These are phyloP conservation scores for Dendrocalamus latiflorus DNA, from an alignment of 202 grass and related monocot genomes.

Conservation along the genomic window DNA sequence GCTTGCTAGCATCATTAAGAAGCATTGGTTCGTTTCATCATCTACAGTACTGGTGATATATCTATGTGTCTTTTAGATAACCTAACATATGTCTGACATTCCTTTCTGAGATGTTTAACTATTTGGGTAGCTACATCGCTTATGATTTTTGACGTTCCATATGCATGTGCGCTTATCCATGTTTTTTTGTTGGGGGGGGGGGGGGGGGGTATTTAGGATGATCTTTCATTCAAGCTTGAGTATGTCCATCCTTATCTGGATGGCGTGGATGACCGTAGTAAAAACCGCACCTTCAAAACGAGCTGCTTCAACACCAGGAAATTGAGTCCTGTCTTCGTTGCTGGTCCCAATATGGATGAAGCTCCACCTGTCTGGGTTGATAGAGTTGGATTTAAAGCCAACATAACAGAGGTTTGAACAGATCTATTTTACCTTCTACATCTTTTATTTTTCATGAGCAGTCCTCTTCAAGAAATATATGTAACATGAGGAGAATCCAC, in stretches of 20 bases:
- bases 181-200: neutral
- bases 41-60: neutral
- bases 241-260: slow-evolving; percentile 95
- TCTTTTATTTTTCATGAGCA: neutral
- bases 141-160: neutral
- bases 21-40: neutral
- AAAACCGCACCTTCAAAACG: slow-evolving; percentile 86
- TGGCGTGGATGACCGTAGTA: slow-evolving; percentile 67
- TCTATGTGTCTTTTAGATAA: neutral
- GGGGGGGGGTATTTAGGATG: slow-evolving; percentile 59
- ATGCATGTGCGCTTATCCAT: slow-evolving; percentile 5
- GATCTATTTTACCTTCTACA: neutral
- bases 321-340: no score
- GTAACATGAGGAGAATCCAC: slow-evolving; percentile 24
- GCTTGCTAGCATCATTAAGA: neutral
- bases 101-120: neutral
- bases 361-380: slow-evolving; percentile 96
- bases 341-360: slow-evolving; percentile 82
- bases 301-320: slow-evolving; percentile 57
- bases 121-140: neutral
- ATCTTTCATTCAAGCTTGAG: slow-evolving; percentile 93
- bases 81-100: neutral
- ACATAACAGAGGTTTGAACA: slow-evolving; percentile 80
- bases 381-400: slow-evolving; percentile 91
- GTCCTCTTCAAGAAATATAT: slow-evolving; percentile 11